Evolutionary conservation across 139 green algal genomes (phyloP).

Genomic region (Tetraselmis chui): DNA sequence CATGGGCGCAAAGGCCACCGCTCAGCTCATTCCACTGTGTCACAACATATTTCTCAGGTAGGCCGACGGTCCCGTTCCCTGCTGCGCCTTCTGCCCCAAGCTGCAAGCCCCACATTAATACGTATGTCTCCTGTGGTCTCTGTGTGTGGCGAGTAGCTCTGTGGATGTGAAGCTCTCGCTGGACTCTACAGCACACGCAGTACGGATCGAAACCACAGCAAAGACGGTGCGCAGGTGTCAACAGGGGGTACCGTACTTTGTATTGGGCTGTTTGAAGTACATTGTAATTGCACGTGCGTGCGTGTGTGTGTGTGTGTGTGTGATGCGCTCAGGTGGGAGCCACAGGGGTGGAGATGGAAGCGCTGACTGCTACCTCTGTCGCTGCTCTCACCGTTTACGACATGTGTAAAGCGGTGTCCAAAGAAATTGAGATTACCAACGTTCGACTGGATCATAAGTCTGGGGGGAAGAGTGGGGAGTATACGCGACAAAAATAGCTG

Average conservation of each 20-base stretch:
- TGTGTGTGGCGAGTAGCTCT: constrained; percentile 18
- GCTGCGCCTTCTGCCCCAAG: no score
- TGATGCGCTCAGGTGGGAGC: constrained; percentile 24
- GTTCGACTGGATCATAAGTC: constrained; percentile 73
- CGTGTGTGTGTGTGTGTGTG: neutral
- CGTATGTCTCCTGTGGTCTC: no score
- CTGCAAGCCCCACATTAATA: no score
- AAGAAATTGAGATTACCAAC: constrained; percentile 63
- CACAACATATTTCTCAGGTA: constrained; percentile 65
- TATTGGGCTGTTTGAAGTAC: neutral
- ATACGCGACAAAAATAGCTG: neutral
- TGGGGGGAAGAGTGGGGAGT: constrained; percentile 75
- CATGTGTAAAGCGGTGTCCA: constrained; percentile 90
- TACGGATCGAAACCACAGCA: constrained; percentile 50
- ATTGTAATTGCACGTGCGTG: neutral
- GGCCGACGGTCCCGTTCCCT: no score
- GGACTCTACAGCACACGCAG: constrained; percentile 21
- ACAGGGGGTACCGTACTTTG: no score
- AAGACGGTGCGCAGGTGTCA: constrained; percentile 27
- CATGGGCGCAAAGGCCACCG: constrained; percentile 82
- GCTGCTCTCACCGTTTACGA: constrained; percentile 93
- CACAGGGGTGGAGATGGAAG: constrained; percentile 98
- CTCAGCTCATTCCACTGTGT: constrained; percentile 81
- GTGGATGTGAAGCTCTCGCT: constrained; percentile 65
- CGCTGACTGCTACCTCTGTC: constrained; percentile 73